Base-by-base conservation (phyloP, 495 filamentous ascomycete species). In the Penicillium roqueforti region DNA sequence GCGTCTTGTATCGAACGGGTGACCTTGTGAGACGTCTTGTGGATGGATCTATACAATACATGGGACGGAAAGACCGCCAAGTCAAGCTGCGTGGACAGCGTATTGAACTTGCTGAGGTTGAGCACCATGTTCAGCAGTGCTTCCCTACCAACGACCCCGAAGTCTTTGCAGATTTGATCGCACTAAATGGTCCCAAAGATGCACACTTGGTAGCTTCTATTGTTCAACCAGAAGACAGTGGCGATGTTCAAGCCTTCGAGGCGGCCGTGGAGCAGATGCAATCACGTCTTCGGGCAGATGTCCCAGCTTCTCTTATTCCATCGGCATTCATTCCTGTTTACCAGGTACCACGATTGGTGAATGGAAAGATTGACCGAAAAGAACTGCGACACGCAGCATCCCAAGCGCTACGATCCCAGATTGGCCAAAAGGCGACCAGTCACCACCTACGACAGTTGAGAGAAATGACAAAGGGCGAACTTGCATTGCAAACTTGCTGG, bases 281-380 rank as follows among this genome's bases (percentile, higher is more conserved):
- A 32, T 18, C 47, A n/a, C n/a, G n/a, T n/a, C n/a, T n/a, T 61
- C 16, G 8, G 23, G 10, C 18, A 9, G n/a, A 55, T 5, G 26
- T 61, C 7, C 59, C 59, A 3, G 6, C 20, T 1, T 61, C 41
- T 22, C 34, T 61, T 11, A 53, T 57, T 3, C 59, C 59, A 7
- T 28, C 36, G 25, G 23, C 46, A 8, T 49, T 58, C 20, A 2
- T 57, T 7, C 47, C 47, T 1, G 4, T 61, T 2, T 3, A 32
- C 11, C 20, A 58, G 4, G 28, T 61, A 7, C 59, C 59, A 16
- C 51, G 51, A 13, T 4, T 55, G 23, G 41, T 53, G 3, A 58
- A 57, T 31, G 55, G 59, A 28, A 61, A 61, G 23, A 19, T 58
- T 1, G 29, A 61, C 43, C 55, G 51, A 13, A 10, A 19, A 0